phyloP scores from a whole-genome alignment of 2,329 filamentous ascomycete species.

The Thelonectria blattea region DNA sequence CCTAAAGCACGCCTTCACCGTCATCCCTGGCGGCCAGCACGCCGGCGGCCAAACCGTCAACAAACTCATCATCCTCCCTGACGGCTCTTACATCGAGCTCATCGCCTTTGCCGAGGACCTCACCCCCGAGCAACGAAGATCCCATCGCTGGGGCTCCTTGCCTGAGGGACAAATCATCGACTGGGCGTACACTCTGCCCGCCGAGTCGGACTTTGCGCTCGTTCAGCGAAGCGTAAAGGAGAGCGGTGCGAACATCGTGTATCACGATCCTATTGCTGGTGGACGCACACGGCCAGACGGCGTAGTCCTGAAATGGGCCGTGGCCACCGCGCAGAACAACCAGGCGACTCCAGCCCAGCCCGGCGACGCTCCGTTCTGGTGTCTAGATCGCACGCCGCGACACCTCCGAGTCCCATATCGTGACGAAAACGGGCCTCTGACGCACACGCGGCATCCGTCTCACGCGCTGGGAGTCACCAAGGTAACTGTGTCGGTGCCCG shows the following conservation, averaged over 20 bases:
- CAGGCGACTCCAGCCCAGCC: slow-evolving; percentile 41
- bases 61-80: slow-evolving; percentile 65
- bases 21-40: slow-evolving; percentile 66
- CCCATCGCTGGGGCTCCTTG: slow-evolving; percentile 65
- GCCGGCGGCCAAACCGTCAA: slow-evolving; percentile 67
- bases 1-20: slow-evolving; percentile 60
- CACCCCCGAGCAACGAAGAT: slow-evolving; percentile 46
- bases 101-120: slow-evolving; percentile 63
- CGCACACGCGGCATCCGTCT: slow-evolving; percentile 53
- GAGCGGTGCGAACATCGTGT: slow-evolving; percentile 46
- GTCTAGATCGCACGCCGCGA: slow-evolving; percentile 66
- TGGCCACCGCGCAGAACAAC: slow-evolving; percentile 51
- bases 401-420: slow-evolving; percentile 59
- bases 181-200: slow-evolving; percentile 60
- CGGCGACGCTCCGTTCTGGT: slow-evolving; percentile 68
- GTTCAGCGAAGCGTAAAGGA: slow-evolving; percentile 47
- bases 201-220: slow-evolving; percentile 43
- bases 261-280: slow-evolving; percentile 56
- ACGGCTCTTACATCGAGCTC: slow-evolving; percentile 71
- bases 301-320: slow-evolving; percentile 62
- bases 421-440: slow-evolving; percentile 18
- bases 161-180: slow-evolving; percentile 60
- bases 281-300: slow-evolving; percentile 63
- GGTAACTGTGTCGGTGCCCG: slow-evolving; percentile 47
- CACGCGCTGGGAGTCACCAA: slow-evolving; percentile 57